Conservation (phyloP, 306 rosid genomes). For the Spatholobus suberectus region DNA sequence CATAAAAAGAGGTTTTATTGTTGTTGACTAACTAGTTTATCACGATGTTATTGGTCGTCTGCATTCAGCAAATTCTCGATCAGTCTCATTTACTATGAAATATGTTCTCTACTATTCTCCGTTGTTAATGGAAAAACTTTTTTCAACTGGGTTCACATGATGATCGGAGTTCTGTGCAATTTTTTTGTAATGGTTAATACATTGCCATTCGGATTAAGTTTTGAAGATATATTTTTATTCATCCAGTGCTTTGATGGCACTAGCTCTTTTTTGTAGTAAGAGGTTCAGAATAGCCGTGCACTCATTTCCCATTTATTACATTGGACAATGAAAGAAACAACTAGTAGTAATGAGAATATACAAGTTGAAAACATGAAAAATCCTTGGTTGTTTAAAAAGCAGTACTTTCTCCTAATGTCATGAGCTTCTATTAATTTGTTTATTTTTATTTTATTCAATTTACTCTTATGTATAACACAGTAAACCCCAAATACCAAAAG, state of each 20-base stretch:
- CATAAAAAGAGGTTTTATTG: conserved; percentile 68
- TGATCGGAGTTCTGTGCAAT: neutral
- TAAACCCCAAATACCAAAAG: neutral
- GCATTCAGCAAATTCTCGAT: neutral
- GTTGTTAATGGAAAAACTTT: neutral
- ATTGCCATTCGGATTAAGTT: neutral
- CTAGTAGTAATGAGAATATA: neutral
- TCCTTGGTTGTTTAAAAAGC: neutral
- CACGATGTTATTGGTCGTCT: neutral
- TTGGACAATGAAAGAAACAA: neutral
- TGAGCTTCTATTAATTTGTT: neutral
- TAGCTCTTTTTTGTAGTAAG: neutral
- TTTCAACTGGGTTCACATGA: neutral
- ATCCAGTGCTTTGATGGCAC: neutral
- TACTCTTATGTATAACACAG: neutral
- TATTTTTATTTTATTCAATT: neutral
- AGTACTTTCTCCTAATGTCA: neutral
- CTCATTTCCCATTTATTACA: neutral
- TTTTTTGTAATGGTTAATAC: neutral
- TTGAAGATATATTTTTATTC: neutral
- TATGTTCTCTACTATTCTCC: neutral
- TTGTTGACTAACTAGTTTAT: conserved; percentile 54
- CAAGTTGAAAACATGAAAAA: neutral
- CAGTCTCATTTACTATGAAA: neutral
- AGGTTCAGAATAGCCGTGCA: neutral